phyloP scores from a whole-genome alignment of 2,329 filamentous ascomycete genomes.

The Colletotrichum endophyticum region DNA sequence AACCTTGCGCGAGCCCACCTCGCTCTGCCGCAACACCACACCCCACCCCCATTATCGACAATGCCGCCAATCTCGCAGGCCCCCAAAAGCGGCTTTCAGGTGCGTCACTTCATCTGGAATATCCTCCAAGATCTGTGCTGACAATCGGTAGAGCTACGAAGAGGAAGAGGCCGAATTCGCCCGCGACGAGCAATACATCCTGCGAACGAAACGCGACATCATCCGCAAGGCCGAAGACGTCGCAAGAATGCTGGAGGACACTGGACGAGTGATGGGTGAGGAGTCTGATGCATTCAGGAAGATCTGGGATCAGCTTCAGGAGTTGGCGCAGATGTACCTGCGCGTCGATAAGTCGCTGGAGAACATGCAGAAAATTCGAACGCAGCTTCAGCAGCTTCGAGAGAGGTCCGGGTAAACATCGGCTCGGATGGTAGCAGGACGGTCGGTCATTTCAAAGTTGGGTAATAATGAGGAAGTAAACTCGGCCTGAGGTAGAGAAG shows the following conservation, averaged over 20 bases:
- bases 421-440: not conserved
- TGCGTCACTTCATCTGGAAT: not conserved
- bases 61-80: not conserved
- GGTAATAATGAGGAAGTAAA: not conserved
- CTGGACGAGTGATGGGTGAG: not conserved
- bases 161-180: not conserved
- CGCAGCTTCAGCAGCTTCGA: not conserved
- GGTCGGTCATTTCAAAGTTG: not conserved
- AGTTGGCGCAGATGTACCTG: not conserved
- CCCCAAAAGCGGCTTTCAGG: not conserved
- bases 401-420: not conserved
- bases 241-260: not conserved
- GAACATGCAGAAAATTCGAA: not conserved
- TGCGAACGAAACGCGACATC: not conserved
- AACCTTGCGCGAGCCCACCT: not conserved
- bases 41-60: not conserved
- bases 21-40: not conserved
- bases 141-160: not conserved
- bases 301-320: not conserved
- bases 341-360: not conserved
- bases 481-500: not conserved
- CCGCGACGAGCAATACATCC: not conserved
- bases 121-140: fast-evolving
- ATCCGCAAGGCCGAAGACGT: not conserved
- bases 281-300: not conserved